Percentiles rank a stretch among this genome's conserved stretches.
Conservation (phyloP, 2,329 filamentous ascomycete species). For the Pseudopyrenochaeta lycopersici region DNA sequence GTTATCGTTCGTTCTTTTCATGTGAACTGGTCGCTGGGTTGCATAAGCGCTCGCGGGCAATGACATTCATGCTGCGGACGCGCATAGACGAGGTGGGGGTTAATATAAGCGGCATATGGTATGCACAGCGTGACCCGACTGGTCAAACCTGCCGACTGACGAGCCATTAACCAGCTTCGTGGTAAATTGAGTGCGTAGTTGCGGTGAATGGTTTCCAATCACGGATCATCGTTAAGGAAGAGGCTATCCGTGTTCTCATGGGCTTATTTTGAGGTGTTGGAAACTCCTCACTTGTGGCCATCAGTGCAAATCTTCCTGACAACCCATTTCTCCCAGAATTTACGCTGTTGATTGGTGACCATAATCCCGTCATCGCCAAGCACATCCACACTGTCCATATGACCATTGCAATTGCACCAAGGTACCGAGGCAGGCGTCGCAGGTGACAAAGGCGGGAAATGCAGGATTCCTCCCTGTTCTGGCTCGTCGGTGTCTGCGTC, state of each 20-base stretch:
- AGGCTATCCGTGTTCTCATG: background rate
- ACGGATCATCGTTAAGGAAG: background rate
- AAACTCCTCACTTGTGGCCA: conserved; percentile 42
- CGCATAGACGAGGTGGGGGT: conserved; percentile 18
- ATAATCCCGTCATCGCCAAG: conserved; percentile 59
- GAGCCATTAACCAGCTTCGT: conserved; percentile 3
- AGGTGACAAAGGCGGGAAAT: conserved; percentile 56
- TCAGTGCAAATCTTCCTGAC: conserved; percentile 56
- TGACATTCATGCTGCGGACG: conserved; percentile 22
- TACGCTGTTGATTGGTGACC: conserved; percentile 60
- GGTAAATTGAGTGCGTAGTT: conserved; percentile 3
- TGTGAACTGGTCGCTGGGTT: conserved; percentile 22
- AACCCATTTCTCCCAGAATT: conserved; percentile 66
- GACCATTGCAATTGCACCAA: conserved; percentile 57
- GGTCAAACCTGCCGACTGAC: conserved; percentile 12
- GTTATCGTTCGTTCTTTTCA: conserved; percentile 7
- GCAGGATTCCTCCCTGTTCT: conserved; percentile 52
- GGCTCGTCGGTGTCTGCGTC: conserved; percentile 48
- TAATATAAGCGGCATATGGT: conserved; percentile 18
- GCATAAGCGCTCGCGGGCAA: conserved; percentile 31
- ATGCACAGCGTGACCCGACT: conserved; percentile 20
- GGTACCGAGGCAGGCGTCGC: conserved; percentile 57
- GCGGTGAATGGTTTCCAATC: background rate
- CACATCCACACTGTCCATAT: conserved; percentile 54
- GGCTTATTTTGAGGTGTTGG: background rate